phyloP scores from a whole-genome alignment of 139 green algal genomes.

The Chlorella sp. region DNA sequence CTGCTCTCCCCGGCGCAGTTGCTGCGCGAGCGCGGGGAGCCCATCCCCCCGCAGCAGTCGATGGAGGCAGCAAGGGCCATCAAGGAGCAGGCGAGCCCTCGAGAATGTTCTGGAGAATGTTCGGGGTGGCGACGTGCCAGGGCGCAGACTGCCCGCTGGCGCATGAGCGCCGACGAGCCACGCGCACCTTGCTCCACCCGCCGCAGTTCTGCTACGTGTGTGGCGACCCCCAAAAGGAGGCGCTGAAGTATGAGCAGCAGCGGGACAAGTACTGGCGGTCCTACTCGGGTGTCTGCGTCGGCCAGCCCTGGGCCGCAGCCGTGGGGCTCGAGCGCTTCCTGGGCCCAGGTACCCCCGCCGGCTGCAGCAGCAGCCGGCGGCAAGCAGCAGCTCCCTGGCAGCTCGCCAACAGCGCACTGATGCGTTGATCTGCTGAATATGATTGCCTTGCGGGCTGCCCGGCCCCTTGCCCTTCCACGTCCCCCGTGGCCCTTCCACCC shows the following conservation, averaged over 20 bases:
- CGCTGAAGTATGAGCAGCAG: constrained; percentile 56
- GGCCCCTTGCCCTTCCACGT: no score
- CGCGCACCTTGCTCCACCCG: no score
- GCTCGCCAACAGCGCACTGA: no score
- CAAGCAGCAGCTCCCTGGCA: neutral
- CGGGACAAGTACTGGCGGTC: constrained; percentile 60
- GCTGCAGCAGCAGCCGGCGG: neutral
- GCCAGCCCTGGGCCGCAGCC: constrained; percentile 41
- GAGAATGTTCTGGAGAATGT: no score
- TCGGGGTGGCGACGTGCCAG: no score
- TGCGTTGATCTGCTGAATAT: no score
- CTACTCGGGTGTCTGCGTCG: constrained; percentile 35
- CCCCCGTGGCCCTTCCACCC: no score
- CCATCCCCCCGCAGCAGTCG: constrained; percentile 61
- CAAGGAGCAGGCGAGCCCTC: no score
- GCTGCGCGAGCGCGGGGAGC: constrained; percentile 63
- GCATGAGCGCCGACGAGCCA: no score
- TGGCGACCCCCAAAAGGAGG: constrained; percentile 68
- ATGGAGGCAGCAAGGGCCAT: constrained; percentile 63
- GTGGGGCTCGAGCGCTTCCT: constrained; percentile 77
- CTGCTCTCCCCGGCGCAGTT: constrained; percentile 26
- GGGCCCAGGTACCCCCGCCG: no score
- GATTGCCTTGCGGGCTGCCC: no score
- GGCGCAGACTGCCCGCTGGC: no score
- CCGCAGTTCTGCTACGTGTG: constrained; percentile 73